Evolutionary conservation across 2,329 filamentous ascomycete genomes (phyloP), one percentile per base, ranked within the genome.

Genomic region (Cucurbitaria berberidis): DNA sequence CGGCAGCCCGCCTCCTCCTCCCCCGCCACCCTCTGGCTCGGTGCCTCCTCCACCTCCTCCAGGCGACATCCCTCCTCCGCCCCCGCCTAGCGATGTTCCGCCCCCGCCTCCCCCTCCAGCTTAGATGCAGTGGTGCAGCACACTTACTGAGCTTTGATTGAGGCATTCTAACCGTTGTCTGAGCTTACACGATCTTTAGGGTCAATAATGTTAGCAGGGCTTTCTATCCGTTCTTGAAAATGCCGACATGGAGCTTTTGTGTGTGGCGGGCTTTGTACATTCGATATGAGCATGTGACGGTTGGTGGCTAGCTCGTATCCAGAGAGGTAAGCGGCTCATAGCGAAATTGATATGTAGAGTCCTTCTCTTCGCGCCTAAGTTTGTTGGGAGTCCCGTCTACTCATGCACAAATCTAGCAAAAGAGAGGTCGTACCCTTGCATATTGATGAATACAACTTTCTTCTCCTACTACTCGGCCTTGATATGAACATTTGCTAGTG

Each of bases 21-120:
- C 84, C 9, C 83, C 84, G 36, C 86, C 86, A 22, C 84, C 86
- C 1, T 82, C 85, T 42, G 76, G 74, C 16, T 77, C 80, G 42
- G 84, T 83, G 38, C 86, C 87, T 32, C 85, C 86, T 0, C 83
- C 84, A n/a, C 83, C 84, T 21, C 83, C 84, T 55, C 82, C 81
- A 48, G 80, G 80, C 60, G 86, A 85, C 59, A 82, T 58, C 8
- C 68, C 66, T 32, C 67, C 67, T 24, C 69, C 86, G 51, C 86
- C 86, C 32, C 86, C 84, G 35, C 80, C 80, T 15, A 82, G 82
- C 63, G 83, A 86, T 53, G 80, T 81, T 56, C 84, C 83, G 58
- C 86, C 86, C 19, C 86, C 89, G 21, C 68, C 68, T 21, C 67
- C 67, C 16, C 67, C 67, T 29, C 64, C 64, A 13, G 64, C 64